phyloP scores from a whole-genome alignment of 257 asterid genomes.

The Thymus mandschuricus region DNA sequence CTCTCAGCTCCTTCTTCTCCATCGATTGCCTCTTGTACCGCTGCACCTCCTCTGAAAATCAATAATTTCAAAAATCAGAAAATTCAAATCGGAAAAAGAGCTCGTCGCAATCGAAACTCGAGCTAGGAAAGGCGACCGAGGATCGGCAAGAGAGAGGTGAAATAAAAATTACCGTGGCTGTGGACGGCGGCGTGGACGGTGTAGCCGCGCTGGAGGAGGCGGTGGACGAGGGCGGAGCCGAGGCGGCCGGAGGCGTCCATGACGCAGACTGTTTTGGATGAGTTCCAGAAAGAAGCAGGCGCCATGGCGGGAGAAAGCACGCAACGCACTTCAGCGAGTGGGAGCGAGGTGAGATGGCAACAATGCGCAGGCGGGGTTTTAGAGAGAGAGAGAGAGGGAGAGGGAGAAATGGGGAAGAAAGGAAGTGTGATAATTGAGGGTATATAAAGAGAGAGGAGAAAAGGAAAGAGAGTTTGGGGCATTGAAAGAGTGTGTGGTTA shows the following conservation, averaged over 20 bases:
- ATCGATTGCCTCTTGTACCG: constrained; percentile 43
- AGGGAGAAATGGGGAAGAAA: constrained; percentile 15
- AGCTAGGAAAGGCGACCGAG: background rate
- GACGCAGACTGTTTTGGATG: constrained; percentile 67
- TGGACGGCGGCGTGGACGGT: constrained; percentile 87
- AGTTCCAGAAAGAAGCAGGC: constrained; percentile 42
- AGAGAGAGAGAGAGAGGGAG: constrained; percentile 13
- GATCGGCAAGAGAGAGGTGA: background rate
- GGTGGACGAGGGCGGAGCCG: constrained; percentile 74
- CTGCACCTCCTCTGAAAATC: constrained; percentile 54
- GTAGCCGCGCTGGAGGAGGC: constrained; percentile 76
- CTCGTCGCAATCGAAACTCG: background rate
- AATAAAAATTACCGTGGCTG: constrained; percentile 46
- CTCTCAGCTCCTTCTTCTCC: constrained; percentile 56
- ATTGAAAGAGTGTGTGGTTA: constrained; percentile 61
- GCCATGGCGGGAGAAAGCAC: constrained; percentile 30
- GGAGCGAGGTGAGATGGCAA: background rate
- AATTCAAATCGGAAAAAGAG: too few species aligned
- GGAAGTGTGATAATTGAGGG: background rate
- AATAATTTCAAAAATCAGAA: too few species aligned
- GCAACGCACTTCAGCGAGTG: background rate
- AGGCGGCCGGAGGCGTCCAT: constrained; percentile 87
- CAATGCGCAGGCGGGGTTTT: background rate
- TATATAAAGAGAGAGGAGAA: constrained; percentile 40
- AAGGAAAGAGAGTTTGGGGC: constrained; percentile 25